Conservation (phyloP, 371 early-diverging fungal species). For the Circinella minor region DNA sequence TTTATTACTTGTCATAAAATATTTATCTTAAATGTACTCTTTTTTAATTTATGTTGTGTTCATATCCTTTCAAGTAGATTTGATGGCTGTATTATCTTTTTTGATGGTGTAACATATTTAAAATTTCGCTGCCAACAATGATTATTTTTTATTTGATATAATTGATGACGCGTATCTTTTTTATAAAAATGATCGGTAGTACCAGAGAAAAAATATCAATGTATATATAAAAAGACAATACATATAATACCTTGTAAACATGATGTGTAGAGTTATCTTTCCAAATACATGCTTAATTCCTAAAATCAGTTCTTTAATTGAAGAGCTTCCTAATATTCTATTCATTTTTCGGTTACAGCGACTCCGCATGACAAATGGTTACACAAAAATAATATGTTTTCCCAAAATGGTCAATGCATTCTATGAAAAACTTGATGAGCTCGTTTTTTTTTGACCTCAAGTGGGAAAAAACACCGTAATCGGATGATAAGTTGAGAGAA, state of each 20-base stretch:
- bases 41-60: slow-evolving; percentile 4
- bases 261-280: neutral
- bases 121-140: neutral
- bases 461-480: slow-evolving; percentile 10
- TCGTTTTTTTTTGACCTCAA: neutral
- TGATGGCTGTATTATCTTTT: neutral
- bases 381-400: slow-evolving; percentile 4
- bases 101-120: slow-evolving; percentile 8
- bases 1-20: slow-evolving; percentile 5
- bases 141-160: no score
- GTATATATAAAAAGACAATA: no score
- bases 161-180: no score
- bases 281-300: slow-evolving; percentile 6
- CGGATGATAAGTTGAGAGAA: neutral
- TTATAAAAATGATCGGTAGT: neutral
- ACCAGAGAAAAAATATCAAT: neutral
- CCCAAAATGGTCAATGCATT: slow-evolving; percentile 9
- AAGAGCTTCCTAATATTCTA: slow-evolving; percentile 4
- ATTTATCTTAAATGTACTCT: slow-evolving; percentile 2
- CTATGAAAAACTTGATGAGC: neutral
- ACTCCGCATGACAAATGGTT: neutral
- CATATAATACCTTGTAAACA: no score
- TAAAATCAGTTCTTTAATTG: slow-evolving; percentile 7
- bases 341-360: slow-evolving; percentile 3
- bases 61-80: neutral